Base-by-base conservation (phyloP, 2,329 filamentous ascomycete species). In the Botrytis fragariae region DNA sequence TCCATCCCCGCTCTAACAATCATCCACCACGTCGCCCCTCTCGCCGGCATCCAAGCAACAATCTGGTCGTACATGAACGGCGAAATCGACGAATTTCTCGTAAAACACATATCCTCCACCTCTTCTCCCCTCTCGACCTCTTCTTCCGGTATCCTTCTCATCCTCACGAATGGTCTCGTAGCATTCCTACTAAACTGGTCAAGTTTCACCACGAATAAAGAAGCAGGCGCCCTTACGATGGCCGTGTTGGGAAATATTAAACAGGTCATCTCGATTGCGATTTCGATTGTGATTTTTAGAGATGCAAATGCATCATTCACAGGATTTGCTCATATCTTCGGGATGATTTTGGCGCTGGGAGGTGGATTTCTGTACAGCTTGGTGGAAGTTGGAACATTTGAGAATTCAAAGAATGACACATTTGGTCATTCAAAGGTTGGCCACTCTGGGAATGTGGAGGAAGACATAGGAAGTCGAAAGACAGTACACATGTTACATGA, bases 191-290 rank as follows among this genome's bases (percentile, higher is more conserved):
- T 89, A 73, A 89, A 89, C 77, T 84, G 88, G 60, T 85, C 86
- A 48, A 88, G 86, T 6, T 89, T 89, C 80, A 85, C 85, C 74
- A 87, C 87, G 71, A 89, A 89, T 81, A 88, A 88, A 81, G 82
- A 86, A 54, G 85, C 87, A 9, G 87, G 87, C 70, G 87, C 87
- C 29, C 80, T 89, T 72, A 89, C 87, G 54, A 89, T 89, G 85
- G 88, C 87, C 10, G 86, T 89, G 8, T 88, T 87, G 74, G 87
- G 86, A 72, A 89, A 89, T 77, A 81, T 89, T 73, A 89, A 89
- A 82, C 87, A 89, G 79, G 86, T 86, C 74, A 79, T 88, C 61
- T 88, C 87, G 1, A 86, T 89, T 20, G 80, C 87, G 51, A 81
- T 89, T 44, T 87, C 86, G 63, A 87, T 88, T 59, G 81, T 85